These are phyloP conservation scores for Lathyrus sativus DNA, from an alignment of 306 rosid genomes.

Conservation along the genomic window DNA sequence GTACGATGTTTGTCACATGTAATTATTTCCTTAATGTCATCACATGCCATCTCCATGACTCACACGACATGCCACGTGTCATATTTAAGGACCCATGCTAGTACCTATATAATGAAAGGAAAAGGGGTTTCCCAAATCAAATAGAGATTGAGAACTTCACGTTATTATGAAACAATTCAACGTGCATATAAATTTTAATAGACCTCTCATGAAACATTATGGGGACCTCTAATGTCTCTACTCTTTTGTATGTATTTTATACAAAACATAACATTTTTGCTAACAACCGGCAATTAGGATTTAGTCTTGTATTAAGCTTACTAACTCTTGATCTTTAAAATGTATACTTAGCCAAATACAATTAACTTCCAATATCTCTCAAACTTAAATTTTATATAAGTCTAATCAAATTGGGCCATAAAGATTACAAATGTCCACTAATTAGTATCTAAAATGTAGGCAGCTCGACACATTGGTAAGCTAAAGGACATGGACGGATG, in stretches of 20 bases:
- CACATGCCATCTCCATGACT: slow-evolving; percentile 74
- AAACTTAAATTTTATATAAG: neutral
- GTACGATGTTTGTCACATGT: slow-evolving; percentile 7
- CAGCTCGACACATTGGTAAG: neutral
- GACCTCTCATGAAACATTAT: slow-evolving; percentile 40
- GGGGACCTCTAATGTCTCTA: slow-evolving; percentile 50
- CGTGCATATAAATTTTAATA: slow-evolving; percentile 49
- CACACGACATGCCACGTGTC: slow-evolving; percentile 80
- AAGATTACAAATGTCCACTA: slow-evolving; percentile 28
- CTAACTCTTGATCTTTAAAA: slow-evolving; percentile 32
- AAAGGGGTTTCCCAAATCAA: slow-evolving; percentile 41
- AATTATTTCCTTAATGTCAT: slow-evolving; percentile 30
- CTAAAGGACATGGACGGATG: no score
- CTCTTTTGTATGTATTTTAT: slow-evolving; percentile 6
- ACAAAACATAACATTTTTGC: slow-evolving; percentile 32
- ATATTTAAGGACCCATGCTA: slow-evolving; percentile 7
- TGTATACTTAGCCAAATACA: slow-evolving; percentile 27
- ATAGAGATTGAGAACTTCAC: slow-evolving; percentile 53
- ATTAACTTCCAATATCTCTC: slow-evolving; percentile 22
- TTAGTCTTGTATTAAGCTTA: slow-evolving; percentile 17
- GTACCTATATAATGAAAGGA: slow-evolving; percentile 40
- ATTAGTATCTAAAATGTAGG: neutral
- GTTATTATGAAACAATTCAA: slow-evolving; percentile 59
- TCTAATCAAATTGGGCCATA: slow-evolving; percentile 17
- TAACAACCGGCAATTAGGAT: slow-evolving; percentile 47